Evolutionary conservation across 306 rosid genomes (phyloP).

Genomic region (Potentilla sterilis): DNA sequence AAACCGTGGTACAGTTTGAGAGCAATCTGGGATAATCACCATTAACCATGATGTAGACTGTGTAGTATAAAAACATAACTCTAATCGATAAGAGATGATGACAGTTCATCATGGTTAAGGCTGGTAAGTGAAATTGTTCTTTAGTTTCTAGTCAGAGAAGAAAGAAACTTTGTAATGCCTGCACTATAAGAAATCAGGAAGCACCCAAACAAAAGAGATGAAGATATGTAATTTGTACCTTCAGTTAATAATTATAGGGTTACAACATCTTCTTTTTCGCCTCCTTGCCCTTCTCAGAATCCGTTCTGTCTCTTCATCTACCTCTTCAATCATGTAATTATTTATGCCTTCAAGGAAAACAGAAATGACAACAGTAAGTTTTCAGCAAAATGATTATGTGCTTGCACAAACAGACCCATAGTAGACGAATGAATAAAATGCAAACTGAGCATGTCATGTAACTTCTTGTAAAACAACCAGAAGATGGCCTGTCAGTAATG

Average conservation of each 20-base stretch:
- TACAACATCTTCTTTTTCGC: slow-evolving; percentile 68
- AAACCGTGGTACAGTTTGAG: neutral
- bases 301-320: slow-evolving; percentile 62
- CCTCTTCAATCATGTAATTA: slow-evolving; percentile 47
- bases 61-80: neutral
- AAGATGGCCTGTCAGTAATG: neutral
- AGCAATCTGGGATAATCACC: neutral
- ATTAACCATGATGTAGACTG: neutral
- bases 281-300: slow-evolving; percentile 83
- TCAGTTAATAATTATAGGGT: slow-evolving; percentile 55
- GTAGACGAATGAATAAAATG: neutral
- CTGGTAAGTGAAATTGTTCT: neutral
- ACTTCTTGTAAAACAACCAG: neutral
- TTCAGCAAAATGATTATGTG: slow-evolving; percentile 22
- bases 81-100: neutral
- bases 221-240: slow-evolving; percentile 40
- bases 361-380: neutral
- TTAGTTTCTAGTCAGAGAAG: neutral
- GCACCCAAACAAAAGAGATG: neutral
- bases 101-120: neutral
- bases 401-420: neutral
- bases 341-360: slow-evolving; percentile 37
- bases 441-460: neutral
- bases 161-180: slow-evolving; percentile 8
- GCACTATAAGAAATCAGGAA: neutral